Conservation (phyloP, 306 rosid species). For the Carpinus fangiana region DNA sequence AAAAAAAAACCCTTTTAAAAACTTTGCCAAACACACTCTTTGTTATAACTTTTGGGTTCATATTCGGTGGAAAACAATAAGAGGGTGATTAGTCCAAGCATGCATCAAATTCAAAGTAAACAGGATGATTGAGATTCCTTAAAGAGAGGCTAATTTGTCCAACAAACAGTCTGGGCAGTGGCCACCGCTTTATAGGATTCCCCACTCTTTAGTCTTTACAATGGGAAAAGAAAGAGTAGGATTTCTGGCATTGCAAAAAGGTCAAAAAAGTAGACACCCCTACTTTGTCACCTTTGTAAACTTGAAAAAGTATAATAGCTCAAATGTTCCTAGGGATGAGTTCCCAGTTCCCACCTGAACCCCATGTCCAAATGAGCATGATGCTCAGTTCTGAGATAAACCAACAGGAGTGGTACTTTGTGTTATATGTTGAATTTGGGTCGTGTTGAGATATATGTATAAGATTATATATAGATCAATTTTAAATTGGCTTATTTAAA, state of each 20-base stretch:
- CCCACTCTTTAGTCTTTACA: slow-evolving; percentile 17
- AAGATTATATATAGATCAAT: too few relatives aligned
- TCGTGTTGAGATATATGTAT: too few relatives aligned
- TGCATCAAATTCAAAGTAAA: not conserved
- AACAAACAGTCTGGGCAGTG: not conserved
- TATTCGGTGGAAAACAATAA: not conserved
- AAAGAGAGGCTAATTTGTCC: slow-evolving; percentile 26
- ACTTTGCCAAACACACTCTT: too few relatives aligned
- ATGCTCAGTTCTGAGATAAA: not conserved
- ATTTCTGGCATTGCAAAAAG: slow-evolving; percentile 28
- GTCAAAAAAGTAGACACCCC: slow-evolving; percentile 45
- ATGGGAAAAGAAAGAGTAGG: slow-evolving; percentile 24
- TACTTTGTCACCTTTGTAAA: not conserved
- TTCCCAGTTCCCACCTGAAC: not conserved
- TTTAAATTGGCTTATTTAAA: too few relatives aligned
- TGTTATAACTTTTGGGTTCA: not conserved
- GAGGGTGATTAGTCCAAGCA: not conserved
- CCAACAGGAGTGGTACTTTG: too few relatives aligned
- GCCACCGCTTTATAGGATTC: slow-evolving; percentile 48
- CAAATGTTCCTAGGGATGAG: too few relatives aligned
- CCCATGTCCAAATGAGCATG: not conserved
- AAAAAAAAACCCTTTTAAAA: too few relatives aligned
- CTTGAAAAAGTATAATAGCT: not conserved
- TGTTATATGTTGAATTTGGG: too few relatives aligned
- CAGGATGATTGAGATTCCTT: slow-evolving; percentile 21